phyloP scores from a whole-genome alignment of 371 early-diverging fungal species.

The Apophysomyces ossiformis region DNA sequence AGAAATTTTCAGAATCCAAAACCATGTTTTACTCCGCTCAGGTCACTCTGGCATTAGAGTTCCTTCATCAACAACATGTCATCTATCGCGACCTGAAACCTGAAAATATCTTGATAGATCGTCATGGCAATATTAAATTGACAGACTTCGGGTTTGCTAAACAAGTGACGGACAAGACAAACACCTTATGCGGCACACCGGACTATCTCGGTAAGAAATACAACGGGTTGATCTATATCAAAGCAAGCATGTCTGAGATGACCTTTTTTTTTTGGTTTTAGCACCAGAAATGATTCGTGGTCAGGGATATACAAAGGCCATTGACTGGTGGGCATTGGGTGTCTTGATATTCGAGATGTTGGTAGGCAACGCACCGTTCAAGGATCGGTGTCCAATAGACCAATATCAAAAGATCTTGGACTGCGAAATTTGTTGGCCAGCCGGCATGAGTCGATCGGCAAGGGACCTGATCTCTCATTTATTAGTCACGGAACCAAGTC shows the following conservation, averaged over 20 bases:
- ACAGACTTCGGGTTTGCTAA: conserved; percentile 99
- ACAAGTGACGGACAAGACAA: conserved; percentile 90
- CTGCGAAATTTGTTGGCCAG: conserved; percentile 74
- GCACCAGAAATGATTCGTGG: conserved; percentile 97
- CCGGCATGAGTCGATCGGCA: conserved; percentile 84
- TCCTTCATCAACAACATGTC: conserved; percentile 89
- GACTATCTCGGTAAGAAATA: conserved; percentile 79
- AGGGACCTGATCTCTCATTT: conserved; percentile 90
- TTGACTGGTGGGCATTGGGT: conserved; percentile 94
- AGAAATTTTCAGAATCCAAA: conserved; percentile 88
- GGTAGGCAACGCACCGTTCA: conserved; percentile 92
- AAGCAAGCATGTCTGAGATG: neutral
- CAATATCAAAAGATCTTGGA: conserved; percentile 83
- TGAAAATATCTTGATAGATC: conserved; percentile 87
- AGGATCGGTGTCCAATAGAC: conserved; percentile 89
- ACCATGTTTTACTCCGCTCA: conserved; percentile 85
- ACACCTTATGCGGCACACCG: conserved; percentile 99
- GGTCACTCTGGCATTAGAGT: conserved; percentile 81
- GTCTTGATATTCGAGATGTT: conserved; percentile 92
- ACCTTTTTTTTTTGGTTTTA: neutral
- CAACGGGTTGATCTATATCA: neutral
- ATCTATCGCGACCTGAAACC: conserved; percentile 96
- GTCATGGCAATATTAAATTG: conserved; percentile 94
- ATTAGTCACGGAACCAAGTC: conserved; percentile 82
- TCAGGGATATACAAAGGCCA: conserved; percentile 93